Percentiles rank a stretch among this genome's conserved stretches.
These are phyloP conservation scores for Phytophthora melonis DNA, from an alignment of 352 stramenopile species.

Conservation along the genomic window DNA sequence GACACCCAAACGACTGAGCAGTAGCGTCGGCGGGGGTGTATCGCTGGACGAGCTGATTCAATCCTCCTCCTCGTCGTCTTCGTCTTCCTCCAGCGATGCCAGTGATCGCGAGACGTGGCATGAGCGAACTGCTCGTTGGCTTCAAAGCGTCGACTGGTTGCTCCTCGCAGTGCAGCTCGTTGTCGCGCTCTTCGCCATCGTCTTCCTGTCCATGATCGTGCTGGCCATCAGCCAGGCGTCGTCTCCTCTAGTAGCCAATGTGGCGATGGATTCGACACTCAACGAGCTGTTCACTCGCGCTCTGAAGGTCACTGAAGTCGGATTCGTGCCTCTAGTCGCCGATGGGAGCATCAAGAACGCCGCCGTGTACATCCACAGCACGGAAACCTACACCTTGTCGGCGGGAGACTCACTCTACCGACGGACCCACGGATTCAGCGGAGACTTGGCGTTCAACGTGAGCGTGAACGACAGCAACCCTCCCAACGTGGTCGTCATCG, in stretches of 20 bases:
- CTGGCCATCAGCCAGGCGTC: conserved; percentile 28
- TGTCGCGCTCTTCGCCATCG: conserved; percentile 20
- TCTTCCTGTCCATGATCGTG: conserved; percentile 24
- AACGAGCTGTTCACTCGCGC: conserved; percentile 48
- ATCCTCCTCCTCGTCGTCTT: background rate
- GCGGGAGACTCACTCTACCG: conserved; percentile 42
- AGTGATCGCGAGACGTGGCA: background rate
- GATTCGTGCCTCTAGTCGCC: conserved; percentile 34
- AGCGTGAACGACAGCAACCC: conserved; percentile 36
- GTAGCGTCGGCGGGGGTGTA: conserved; percentile 5
- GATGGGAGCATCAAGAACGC: conserved; percentile 17
- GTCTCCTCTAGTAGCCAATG: conserved; percentile 32
- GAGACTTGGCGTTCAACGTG: conserved; percentile 56
- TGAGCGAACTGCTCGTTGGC: conserved; percentile 1
- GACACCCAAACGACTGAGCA: conserved; percentile 25
- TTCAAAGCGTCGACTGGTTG: conserved; percentile 25
- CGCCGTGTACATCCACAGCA: conserved; percentile 24
- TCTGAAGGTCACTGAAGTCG: conserved; percentile 23
- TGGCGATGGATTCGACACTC: conserved; percentile 53
- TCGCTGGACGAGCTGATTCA: background rate
- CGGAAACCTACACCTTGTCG: conserved; percentile 33
- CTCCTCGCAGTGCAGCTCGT: conserved; percentile 12
- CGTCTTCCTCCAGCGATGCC: background rate
- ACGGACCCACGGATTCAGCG: conserved; percentile 52
- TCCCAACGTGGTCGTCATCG: conserved; percentile 63